Base-by-base conservation (phyloP, 345 rosid species). In the Abelmoschus esculentus region DNA sequence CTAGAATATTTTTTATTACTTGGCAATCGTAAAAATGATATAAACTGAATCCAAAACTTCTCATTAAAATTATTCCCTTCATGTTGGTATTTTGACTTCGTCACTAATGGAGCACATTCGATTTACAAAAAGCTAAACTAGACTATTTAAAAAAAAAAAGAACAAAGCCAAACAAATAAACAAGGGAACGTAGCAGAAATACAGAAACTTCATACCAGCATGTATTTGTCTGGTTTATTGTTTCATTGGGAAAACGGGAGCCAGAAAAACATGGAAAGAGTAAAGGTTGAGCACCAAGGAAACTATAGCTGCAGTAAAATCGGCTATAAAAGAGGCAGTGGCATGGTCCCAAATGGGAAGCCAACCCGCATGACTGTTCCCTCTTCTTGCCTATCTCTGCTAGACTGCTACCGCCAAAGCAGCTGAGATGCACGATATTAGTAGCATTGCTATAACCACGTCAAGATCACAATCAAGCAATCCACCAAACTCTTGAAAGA, bases 321-420 rank as follows among this genome's bases (percentile, higher is more conserved):
- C 85, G n/a, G 82, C 74, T 46, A 78, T 36, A 14, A 87, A 80
- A 68, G 85, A 36, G 2, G 78, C 79, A 1, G 82, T 79, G 52
- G 72, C 79, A 53, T 70, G 73, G 71, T 87, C 82, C 40, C 87
- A 85, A 53, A 87, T 66, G 1, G 92, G 87, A 2, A 83, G 74
- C 92, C 92, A 87, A 7, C 92, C 89, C 5, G 92, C 88, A 58
- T 81, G 87, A 26, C 64, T 73, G 55, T 77, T 84, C 67, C 92
- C n/a, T n/a, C 89, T 28, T 83, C 73, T 83, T 85, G 32, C 92
- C 92, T 69, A 87, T 84, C 36, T 57, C n/a, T n/a, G n/a, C n/a
- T n/a, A n/a, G n/a, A n/a, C 54, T 40, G 82, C 92, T 75, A 85
- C 74, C 59, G 86, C 89, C 76, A 87, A 26, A 0, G 92, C 84